phyloP scores from a whole-genome alignment of 306 rosid genomes.

The Gastrolobium bilobum region DNA sequence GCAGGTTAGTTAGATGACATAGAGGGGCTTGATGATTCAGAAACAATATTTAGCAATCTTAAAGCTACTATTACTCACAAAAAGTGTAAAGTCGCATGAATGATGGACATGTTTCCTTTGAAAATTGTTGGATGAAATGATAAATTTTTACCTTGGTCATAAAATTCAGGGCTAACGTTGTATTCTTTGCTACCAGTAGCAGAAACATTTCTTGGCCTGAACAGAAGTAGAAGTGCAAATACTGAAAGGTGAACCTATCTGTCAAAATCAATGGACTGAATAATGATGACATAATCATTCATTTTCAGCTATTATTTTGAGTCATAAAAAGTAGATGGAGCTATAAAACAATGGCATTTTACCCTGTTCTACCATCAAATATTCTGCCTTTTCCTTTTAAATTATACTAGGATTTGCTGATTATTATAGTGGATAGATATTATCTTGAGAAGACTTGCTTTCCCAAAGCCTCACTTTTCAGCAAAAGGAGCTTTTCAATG shows the following conservation, averaged over 20 bases:
- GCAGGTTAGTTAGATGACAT: neutral
- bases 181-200: constrained; percentile 22
- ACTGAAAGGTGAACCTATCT: constrained; percentile 33
- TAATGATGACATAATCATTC: constrained; percentile 18
- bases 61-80: neutral
- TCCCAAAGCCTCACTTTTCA: neutral
- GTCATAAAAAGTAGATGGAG: neutral
- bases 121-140: neutral
- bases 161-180: neutral
- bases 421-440: neutral
- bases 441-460: neutral
- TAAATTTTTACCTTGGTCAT: constrained; percentile 35
- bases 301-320: neutral
- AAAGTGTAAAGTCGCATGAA: neutral
- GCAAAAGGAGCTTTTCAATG: neutral
- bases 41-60: neutral
- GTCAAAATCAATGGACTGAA: constrained; percentile 29
- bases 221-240: constrained; percentile 40
- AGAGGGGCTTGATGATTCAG: neutral
- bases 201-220: constrained; percentile 24
- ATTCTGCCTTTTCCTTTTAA: neutral
- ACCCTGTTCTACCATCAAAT: neutral
- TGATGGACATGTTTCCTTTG: neutral
- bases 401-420: neutral
- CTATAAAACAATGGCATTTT: neutral